Percentiles rank a stretch among this genome's conserved stretches.
Conservation (phyloP, 1,139 yeast species). For the Tardiomyces depauwii region DNA sequence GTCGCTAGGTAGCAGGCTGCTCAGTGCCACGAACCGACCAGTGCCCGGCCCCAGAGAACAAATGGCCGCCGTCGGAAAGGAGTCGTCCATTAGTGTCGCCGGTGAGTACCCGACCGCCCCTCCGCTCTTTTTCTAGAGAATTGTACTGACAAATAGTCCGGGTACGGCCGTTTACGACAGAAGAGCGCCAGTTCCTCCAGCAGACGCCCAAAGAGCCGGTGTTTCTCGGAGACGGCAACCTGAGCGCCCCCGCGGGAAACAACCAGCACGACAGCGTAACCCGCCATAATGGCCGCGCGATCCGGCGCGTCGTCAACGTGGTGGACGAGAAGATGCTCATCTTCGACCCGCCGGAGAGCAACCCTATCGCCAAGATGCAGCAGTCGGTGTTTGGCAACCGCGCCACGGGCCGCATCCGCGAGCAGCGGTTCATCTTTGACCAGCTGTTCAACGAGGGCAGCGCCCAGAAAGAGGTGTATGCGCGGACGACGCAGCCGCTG, state of each 20-base stretch:
- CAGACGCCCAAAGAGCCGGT: constrained; percentile 24
- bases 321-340: constrained; percentile 84
- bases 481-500: constrained; percentile 56
- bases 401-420: constrained; percentile 40
- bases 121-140: no score
- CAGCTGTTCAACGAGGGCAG: constrained; percentile 55
- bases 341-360: constrained; percentile 79
- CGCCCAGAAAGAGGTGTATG: constrained; percentile 57
- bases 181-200: constrained; percentile 37
- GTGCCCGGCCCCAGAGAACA: no score
- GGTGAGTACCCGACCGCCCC: constrained; percentile 32
- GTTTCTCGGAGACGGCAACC: constrained; percentile 51
- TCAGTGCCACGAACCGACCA: no score
- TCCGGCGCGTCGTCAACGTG: constrained; percentile 66
- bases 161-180: constrained; percentile 69
- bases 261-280: constrained; percentile 3
- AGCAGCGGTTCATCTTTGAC: constrained; percentile 78
- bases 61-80: constrained; percentile 22
- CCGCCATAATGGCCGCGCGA: constrained; percentile 16
- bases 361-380: constrained; percentile 53
- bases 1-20: no score
- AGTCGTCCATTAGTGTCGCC: constrained; percentile 66
- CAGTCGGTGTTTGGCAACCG: constrained; percentile 27
- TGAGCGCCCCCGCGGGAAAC: constrained; percentile 8
- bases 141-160: constrained; percentile 26